Evolutionary conservation across 768 basidiomycete species (phyloP).

Genomic region (Tremella mesenterica): DNA sequence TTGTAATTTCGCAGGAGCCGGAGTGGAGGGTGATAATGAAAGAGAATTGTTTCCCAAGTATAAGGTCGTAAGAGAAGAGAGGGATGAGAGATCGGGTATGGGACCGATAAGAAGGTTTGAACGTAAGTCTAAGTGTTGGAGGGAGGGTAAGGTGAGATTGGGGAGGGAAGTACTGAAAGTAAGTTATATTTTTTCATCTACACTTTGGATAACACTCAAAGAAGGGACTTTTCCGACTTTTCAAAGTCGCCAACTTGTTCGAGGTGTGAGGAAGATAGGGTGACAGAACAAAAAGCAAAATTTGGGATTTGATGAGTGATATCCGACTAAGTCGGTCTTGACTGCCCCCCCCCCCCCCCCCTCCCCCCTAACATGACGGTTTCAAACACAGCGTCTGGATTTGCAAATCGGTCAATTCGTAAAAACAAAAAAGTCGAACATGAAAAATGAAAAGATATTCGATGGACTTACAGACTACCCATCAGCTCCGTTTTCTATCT

Average conservation of each 20-base stretch:
- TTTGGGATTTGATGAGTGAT: no score
- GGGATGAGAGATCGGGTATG: background rate
- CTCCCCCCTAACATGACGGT: no score
- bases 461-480: background rate
- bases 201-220: background rate
- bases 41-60: constrained; percentile 4
- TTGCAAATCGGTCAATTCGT: no score
- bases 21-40: constrained; percentile 15
- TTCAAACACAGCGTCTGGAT: no score
- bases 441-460: background rate
- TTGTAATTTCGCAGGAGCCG: background rate
- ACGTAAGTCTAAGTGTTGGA: constrained; percentile 12
- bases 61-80: background rate
- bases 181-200: background rate
- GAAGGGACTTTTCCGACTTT: no score
- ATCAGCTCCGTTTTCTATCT: background rate
- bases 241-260: no score
- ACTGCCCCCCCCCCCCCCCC: no score
- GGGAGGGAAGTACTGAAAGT: constrained; percentile 10
- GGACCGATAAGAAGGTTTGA: constrained; percentile 10
- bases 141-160: constrained; percentile 5
- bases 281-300: no score
- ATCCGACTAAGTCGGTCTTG: no score
- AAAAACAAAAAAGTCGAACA: no score
- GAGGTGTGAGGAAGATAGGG: no score